A percentile compares a stretch with the other conserved stretches of the same genome.
phyloP scores from a whole-genome alignment of 2,329 filamentous ascomycete genomes.

The Rhynchosporium secalis region DNA sequence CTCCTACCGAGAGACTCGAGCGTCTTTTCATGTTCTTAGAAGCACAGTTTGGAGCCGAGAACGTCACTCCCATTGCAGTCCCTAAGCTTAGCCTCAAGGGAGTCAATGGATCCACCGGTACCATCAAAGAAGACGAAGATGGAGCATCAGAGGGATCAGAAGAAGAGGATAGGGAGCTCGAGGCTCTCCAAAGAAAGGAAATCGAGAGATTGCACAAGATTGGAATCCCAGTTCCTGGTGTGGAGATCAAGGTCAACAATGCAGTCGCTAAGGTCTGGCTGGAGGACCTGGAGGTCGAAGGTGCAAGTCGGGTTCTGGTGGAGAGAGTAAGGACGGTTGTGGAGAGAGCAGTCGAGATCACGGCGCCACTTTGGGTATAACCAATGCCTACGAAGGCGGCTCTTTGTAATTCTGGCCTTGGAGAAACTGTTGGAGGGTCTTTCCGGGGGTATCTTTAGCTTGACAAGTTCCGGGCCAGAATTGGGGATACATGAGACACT shows the following conservation, averaged over 20 bases:
- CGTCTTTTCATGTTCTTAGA: slow-evolving; percentile 95
- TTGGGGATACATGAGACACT: not conserved
- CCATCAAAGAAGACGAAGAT: slow-evolving; percentile 28
- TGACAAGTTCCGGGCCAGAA: not conserved
- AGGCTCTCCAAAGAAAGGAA: slow-evolving; percentile 55
- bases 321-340: slow-evolving; percentile 88
- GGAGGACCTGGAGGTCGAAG: slow-evolving; percentile 89
- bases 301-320: slow-evolving; percentile 71
- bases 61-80: slow-evolving; percentile 73
- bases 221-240: slow-evolving; percentile 86
- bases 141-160: slow-evolving; percentile 37
- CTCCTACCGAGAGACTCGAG: slow-evolving; percentile 73
- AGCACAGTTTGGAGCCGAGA: slow-evolving; percentile 86
- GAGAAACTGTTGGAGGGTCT: not conserved
- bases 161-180: slow-evolving; percentile 42
- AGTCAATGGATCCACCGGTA: slow-evolving; percentile 32
- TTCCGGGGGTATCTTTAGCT: not conserved
- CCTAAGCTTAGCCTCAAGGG: slow-evolving; percentile 54
- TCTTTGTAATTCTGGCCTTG: slow-evolving; percentile 2
- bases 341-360: slow-evolving; percentile 84
- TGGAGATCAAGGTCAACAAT: slow-evolving; percentile 85
- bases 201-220: slow-evolving; percentile 76
- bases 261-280: slow-evolving; percentile 88
- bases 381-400: not conserved
- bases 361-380: slow-evolving; percentile 63